phyloP scores from a whole-genome alignment of 495 filamentous ascomycete species.

The Aspergillus olivimuriae region DNA sequence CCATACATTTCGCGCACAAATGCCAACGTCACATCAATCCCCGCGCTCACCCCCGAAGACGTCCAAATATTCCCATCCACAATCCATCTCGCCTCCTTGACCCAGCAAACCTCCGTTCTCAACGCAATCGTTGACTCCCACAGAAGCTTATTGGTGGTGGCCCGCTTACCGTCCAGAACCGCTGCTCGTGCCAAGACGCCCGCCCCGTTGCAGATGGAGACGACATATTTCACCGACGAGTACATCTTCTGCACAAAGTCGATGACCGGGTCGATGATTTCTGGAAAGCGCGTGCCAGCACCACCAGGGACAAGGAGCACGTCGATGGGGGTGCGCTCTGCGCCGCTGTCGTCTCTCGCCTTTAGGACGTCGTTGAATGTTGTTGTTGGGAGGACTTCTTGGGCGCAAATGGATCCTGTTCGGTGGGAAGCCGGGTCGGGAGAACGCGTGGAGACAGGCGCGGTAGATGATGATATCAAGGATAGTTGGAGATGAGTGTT shows the following conservation, averaged over 20 bases:
- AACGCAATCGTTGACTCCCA: constrained; percentile 25
- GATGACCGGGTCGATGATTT: constrained; percentile 27
- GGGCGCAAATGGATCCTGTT: constrained; percentile 17
- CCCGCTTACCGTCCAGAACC: constrained; percentile 48
- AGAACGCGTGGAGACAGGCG: neutral
- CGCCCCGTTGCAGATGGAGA: constrained; percentile 57
- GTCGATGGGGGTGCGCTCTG: constrained; percentile 49
- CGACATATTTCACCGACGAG: constrained; percentile 43
- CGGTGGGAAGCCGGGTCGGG: neutral
- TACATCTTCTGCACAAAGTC: constrained; percentile 38
- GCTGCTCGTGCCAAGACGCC: constrained; percentile 46
- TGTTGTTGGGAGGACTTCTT: constrained; percentile 54
- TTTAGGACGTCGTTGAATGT: too few species aligned
- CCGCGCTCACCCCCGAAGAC: constrained; percentile 52
- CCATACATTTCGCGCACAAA: constrained; percentile 3
- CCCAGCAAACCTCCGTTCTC: constrained; percentile 47
- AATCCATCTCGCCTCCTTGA: constrained; percentile 57
- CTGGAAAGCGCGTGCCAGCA: constrained; percentile 33
- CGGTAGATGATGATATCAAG: constrained; percentile 2
- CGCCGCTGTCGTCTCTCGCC: constrained; percentile 17
- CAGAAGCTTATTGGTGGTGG: constrained; percentile 44
- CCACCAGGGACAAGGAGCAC: constrained; percentile 64
- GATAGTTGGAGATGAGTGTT: neutral
- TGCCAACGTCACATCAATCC: constrained; percentile 49
- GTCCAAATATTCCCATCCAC: constrained; percentile 63